Evolutionary conservation across 2,329 filamentous ascomycete species (phyloP).

Genomic region (Ceratocystis destructans): DNA sequence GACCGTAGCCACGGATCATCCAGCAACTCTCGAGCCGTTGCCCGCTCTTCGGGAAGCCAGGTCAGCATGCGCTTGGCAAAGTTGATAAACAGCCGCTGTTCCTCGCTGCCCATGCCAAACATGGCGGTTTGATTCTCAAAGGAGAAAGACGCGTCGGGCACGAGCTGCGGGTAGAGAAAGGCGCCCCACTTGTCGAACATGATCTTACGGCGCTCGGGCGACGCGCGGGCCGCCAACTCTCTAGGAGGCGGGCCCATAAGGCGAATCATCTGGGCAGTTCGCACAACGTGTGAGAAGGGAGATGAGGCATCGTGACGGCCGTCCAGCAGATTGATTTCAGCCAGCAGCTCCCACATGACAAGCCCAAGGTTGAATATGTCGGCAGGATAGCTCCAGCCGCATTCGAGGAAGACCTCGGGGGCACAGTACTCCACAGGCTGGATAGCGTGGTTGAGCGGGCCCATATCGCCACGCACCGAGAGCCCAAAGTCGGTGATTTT

Average conservation of each 20-base stretch:
- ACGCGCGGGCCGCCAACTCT: slow-evolving; percentile 22
- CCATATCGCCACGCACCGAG: slow-evolving; percentile 22
- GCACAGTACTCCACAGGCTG: slow-evolving; percentile 25
- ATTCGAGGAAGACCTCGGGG: slow-evolving; percentile 25
- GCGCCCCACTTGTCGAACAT: slow-evolving; percentile 17
- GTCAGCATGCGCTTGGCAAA: slow-evolving; percentile 25
- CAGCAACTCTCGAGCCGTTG: slow-evolving; percentile 24
- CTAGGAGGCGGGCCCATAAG: slow-evolving; percentile 24
- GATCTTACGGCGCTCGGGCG: slow-evolving; percentile 12
- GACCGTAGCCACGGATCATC: slow-evolving; percentile 24
- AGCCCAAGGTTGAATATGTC: slow-evolving; percentile 24
- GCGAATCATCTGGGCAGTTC: slow-evolving; percentile 25
- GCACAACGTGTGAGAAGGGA: slow-evolving; percentile 22
- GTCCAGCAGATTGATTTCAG: slow-evolving; percentile 24
- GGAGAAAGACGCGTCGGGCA: slow-evolving; percentile 15
- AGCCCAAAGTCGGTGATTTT: slow-evolving; percentile 24
- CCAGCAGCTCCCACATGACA: slow-evolving; percentile 25
- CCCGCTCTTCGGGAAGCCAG: slow-evolving; percentile 25
- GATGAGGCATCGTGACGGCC: slow-evolving; percentile 17
- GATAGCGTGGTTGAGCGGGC: slow-evolving; percentile 22
- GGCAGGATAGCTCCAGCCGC: slow-evolving; percentile 25
- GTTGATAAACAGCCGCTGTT: slow-evolving; percentile 23
- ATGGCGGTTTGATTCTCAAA: slow-evolving; percentile 16
- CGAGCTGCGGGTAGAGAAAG: slow-evolving; percentile 13
- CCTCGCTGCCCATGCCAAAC: slow-evolving; percentile 19